Conservation (phyloP, 2,329 filamentous ascomycete species). For the Trichoderma hamatum region DNA sequence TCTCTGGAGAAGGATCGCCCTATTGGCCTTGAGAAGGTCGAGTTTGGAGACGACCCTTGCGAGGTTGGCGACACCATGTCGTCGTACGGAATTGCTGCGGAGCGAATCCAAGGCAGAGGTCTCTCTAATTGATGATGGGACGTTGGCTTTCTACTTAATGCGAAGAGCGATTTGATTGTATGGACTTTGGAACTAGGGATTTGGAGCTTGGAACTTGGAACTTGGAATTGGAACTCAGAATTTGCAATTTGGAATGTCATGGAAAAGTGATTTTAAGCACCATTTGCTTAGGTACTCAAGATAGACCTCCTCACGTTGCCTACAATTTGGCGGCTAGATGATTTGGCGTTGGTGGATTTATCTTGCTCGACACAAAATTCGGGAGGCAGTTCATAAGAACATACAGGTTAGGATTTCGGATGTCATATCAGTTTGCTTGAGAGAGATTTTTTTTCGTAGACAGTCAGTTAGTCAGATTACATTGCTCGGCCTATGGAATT, state of each 20-base stretch:
- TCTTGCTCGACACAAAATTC: not conserved
- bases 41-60: conserved; percentile 45
- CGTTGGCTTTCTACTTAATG: not conserved
- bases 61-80: conserved; percentile 41
- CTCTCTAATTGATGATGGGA: conserved; percentile 33
- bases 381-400: not conserved
- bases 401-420: not conserved
- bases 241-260: not conserved
- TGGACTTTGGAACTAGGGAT: not conserved
- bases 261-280: not conserved
- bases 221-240: too few species aligned
- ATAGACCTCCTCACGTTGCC: not conserved
- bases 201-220: not conserved
- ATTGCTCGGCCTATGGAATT: not conserved
- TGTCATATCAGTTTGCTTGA: conserved; percentile 6
- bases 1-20: conserved; percentile 43
- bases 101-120: conserved; percentile 40
- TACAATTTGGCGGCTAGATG: not conserved
- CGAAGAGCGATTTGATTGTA: not conserved
- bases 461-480: conserved; percentile 8
- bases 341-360: not conserved
- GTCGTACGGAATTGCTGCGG: conserved; percentile 39
- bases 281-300: not conserved
- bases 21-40: conserved; percentile 42
- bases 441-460: not conserved